Evolutionary conservation across 352 stramenopile genomes (phyloP).

Genomic region (Phytophthora syringae): DNA sequence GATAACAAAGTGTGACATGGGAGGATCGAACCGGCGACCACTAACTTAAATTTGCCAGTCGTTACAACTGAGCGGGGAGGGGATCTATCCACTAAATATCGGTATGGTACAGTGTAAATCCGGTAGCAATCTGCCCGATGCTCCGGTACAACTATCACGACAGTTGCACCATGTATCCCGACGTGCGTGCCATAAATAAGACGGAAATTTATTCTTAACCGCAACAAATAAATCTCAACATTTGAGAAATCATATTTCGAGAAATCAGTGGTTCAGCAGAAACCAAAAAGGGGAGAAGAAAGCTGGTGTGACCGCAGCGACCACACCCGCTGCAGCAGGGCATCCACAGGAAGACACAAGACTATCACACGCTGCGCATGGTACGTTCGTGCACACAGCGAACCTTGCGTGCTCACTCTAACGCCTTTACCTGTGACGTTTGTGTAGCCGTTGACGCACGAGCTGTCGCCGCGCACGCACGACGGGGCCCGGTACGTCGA

Average conservation of each 20-base stretch:
- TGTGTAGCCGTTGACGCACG: background rate
- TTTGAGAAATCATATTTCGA: background rate
- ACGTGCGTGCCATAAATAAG: background rate
- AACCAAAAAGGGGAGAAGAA: background rate
- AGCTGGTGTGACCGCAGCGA: background rate
- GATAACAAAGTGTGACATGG: too few species aligned
- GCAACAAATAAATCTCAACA: background rate
- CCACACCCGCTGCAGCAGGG: background rate
- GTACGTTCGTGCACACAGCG: background rate
- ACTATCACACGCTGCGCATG: background rate
- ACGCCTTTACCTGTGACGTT: background rate
- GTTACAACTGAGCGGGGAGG: too few species aligned
- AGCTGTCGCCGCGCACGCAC: background rate
- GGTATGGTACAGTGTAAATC: background rate
- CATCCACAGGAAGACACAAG: background rate
- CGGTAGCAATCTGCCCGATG: background rate
- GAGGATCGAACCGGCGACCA: too few species aligned
- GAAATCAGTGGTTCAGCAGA: background rate
- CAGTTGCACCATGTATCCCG: background rate
- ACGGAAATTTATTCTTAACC: background rate
- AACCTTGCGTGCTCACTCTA: background rate
- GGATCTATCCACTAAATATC: background rate
- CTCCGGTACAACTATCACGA: conserved; percentile 2
- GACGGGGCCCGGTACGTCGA: background rate
- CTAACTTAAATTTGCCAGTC: too few species aligned